phyloP scores from a whole-genome alignment of 768 basidiomycete species.

The Leccinum broughii region DNA sequence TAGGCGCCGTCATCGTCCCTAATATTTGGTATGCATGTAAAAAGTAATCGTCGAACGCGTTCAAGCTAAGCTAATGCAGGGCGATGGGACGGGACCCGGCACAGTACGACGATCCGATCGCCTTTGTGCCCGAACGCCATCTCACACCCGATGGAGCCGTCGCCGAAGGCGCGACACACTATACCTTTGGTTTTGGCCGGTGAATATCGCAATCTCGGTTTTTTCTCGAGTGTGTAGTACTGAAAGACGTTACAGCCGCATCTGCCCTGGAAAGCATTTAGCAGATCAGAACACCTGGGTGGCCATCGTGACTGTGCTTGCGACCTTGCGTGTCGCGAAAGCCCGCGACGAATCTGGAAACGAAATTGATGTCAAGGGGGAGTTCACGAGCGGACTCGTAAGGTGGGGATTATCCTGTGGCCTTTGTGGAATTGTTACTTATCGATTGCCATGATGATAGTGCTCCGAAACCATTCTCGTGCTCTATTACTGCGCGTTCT shows the following conservation, averaged over 20 bases:
- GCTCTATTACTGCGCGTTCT: conserved; percentile 22
- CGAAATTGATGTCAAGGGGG: conserved; percentile 26
- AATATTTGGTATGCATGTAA: conserved; percentile 25
- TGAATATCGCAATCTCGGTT: conserved; percentile 4
- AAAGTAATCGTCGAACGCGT: background rate
- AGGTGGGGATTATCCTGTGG: conserved; percentile 9
- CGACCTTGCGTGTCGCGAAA: conserved; percentile 29
- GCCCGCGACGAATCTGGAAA: conserved; percentile 32
- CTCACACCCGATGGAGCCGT: conserved; percentile 29
- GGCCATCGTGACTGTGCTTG: conserved; percentile 32
- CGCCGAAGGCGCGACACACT: background rate
- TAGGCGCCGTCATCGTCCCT: conserved; percentile 22
- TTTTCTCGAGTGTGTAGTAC: background rate
- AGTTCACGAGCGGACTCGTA: conserved; percentile 27
- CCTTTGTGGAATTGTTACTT: background rate
- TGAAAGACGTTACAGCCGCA: conserved; percentile 18
- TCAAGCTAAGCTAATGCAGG: conserved; percentile 29
- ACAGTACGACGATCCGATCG: conserved; percentile 51
- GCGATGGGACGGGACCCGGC: conserved; percentile 50
- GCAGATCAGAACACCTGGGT: conserved; percentile 36
- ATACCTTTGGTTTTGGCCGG: conserved; percentile 30
- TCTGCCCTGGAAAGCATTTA: conserved; percentile 37
- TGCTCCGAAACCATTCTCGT: conserved; percentile 27
- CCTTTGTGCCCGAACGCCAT: conserved; percentile 59
- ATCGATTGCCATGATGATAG: conserved; percentile 4